Conservation (phyloP, 345 rosid species). For the Citrus australasica region DNA sequence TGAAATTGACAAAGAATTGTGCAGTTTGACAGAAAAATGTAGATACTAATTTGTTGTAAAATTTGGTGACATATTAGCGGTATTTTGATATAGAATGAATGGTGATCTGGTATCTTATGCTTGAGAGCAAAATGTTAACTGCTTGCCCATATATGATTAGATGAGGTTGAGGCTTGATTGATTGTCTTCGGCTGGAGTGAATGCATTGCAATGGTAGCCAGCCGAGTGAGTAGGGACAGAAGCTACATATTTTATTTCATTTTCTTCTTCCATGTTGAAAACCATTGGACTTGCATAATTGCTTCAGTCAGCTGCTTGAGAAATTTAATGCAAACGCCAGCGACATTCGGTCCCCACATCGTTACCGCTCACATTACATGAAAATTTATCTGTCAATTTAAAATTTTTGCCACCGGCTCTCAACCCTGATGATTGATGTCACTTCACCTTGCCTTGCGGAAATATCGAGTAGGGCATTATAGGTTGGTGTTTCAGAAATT, state of each 20-base stretch:
- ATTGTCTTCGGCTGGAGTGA: too few relatives aligned
- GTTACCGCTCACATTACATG: not conserved
- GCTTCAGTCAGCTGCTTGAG: not conserved
- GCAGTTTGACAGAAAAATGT: not conserved
- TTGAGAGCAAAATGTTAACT: not conserved
- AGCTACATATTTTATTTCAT: not conserved
- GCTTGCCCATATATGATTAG: not conserved
- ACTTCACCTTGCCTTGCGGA: not conserved
- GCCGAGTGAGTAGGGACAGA: not conserved
- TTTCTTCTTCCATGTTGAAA: not conserved
- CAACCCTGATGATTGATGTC: too few relatives aligned
- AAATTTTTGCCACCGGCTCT: not conserved
- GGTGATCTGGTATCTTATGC: not conserved
- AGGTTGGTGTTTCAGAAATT: not conserved
- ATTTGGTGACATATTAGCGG: not conserved
- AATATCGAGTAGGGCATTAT: not conserved
- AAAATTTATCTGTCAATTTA: not conserved
- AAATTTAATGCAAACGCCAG: not conserved
- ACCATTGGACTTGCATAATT: too few relatives aligned
- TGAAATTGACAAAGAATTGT: not conserved
- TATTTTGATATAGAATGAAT: not conserved
- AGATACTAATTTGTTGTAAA: not conserved
- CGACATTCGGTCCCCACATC: not conserved
- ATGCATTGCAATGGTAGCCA: too few relatives aligned
- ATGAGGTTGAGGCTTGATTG: too few relatives aligned